Evolutionary conservation across 2,329 filamentous ascomycete species (phyloP).

Genomic region (Epicoccum sorghinum): DNA sequence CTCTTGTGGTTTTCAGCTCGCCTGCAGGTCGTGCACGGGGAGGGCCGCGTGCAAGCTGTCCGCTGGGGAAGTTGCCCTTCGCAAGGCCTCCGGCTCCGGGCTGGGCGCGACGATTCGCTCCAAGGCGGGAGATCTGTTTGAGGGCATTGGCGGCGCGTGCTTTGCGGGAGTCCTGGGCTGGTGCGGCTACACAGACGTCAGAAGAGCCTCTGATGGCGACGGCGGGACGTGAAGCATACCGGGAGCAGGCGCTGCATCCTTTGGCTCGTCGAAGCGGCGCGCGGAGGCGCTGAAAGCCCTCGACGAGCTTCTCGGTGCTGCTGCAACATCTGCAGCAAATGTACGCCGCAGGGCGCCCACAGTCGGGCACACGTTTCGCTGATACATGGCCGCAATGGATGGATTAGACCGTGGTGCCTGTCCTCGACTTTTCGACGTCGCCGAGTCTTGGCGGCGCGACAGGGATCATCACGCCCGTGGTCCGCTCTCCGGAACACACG

Average conservation of each 20-base stretch:
- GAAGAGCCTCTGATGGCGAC: neutral
- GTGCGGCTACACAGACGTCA: constrained; percentile 19
- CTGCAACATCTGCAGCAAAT: constrained; percentile 25
- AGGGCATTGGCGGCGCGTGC: constrained; percentile 34
- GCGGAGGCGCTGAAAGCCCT: constrained; percentile 37
- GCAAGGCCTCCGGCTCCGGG: constrained; percentile 28
- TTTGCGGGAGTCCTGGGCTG: constrained; percentile 29
- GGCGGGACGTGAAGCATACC: constrained; percentile 24
- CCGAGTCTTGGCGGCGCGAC: constrained; percentile 34
- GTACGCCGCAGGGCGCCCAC: constrained; percentile 38
- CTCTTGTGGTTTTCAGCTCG: constrained; percentile 27
- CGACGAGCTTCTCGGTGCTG: constrained; percentile 24
- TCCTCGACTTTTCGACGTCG: constrained; percentile 38
- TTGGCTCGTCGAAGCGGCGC: constrained; percentile 33
- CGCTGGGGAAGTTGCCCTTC: constrained; percentile 29
- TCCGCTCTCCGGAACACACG: constrained; percentile 17
- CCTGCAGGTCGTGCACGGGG: constrained; percentile 24
- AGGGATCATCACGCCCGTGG: constrained; percentile 19
- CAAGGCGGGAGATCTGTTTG: constrained; percentile 32
- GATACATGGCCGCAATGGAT: constrained; percentile 41
- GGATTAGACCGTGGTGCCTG: constrained; percentile 11
- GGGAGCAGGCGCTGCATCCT: constrained; percentile 22
- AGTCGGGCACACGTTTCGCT: constrained; percentile 43
- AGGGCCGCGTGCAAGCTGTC: constrained; percentile 6
- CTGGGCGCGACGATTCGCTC: constrained; percentile 26